phyloP scores from a whole-genome alignment of 2,329 filamentous ascomycete genomes.

The Penicillium thymicola region DNA sequence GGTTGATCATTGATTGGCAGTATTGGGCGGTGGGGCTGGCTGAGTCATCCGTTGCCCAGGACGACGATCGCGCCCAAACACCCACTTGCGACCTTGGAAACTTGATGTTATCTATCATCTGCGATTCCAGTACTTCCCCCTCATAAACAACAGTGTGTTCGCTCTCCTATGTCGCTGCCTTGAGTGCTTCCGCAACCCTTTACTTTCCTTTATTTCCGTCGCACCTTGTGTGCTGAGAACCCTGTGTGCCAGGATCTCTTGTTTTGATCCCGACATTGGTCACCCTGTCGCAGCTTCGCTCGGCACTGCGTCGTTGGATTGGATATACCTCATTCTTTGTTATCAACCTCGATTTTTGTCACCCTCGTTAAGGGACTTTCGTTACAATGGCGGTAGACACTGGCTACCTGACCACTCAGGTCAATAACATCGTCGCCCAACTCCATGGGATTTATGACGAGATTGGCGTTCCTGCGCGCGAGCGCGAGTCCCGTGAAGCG shows the following conservation, averaged over 20 bases:
- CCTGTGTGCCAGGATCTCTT: constrained; percentile 17
- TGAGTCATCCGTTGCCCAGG: constrained; percentile 39
- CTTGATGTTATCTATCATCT: constrained; percentile 25
- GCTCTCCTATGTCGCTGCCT: constrained; percentile 18
- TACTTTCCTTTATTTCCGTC: constrained; percentile 21
- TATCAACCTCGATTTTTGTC: constrained; percentile 4
- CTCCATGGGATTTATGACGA: constrained; percentile 95
- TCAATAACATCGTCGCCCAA: constrained; percentile 89
- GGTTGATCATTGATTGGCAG: constrained; percentile 23
- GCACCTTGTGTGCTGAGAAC: constrained; percentile 16
- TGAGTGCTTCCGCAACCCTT: constrained; percentile 11
- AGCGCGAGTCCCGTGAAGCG: constrained; percentile 82
- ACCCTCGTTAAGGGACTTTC: constrained; percentile 10
- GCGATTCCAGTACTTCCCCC: constrained; percentile 19
- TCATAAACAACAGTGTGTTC: constrained; percentile 22
- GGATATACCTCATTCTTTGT: constrained; percentile 14
- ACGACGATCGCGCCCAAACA: constrained; percentile 33
- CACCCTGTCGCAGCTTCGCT: constrained; percentile 14
- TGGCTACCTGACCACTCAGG: constrained; percentile 88
- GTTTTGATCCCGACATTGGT: constrained; percentile 18
- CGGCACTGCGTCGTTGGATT: constrained; percentile 15
- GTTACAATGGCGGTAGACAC: constrained; percentile 68
- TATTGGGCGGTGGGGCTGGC: constrained; percentile 25
- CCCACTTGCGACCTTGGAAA: constrained; percentile 18
- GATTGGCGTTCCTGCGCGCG: constrained; percentile 91